phyloP scores from a whole-genome alignment of 73 alveolate genomes.

The Vitrella brassicaformis region DNA sequence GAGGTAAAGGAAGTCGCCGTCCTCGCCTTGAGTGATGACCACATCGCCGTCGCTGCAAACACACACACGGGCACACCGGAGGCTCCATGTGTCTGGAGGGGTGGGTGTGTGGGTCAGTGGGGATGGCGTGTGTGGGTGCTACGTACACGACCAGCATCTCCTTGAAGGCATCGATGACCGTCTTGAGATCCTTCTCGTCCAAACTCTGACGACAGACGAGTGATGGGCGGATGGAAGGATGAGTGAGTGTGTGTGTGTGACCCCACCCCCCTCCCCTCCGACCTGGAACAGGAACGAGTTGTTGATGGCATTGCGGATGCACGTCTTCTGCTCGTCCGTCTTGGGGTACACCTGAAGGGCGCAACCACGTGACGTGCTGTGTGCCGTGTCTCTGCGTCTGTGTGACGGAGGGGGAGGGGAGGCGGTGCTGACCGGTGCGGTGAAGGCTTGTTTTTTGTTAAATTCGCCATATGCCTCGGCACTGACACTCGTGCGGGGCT shows the following conservation, averaged over 20 bases:
- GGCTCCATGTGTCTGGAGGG: no score
- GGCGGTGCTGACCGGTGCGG: conserved; percentile 27
- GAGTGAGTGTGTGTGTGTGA: no score
- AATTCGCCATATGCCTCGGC: conserved; percentile 33
- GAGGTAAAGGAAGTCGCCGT: conserved; percentile 43
- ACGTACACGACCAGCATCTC: conserved; percentile 40
- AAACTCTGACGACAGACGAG: conserved; percentile 1
- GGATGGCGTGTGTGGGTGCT: not conserved
- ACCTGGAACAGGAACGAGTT: not conserved
- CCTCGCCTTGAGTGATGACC: conserved; percentile 38
- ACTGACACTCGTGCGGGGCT: not conserved
- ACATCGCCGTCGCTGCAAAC: not conserved
- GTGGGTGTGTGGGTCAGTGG: not conserved
- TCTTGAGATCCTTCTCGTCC: conserved; percentile 47
- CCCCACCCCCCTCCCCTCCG: no score
- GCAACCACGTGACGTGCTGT: no score
- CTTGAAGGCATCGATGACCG: conserved; percentile 86
- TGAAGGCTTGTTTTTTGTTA: conserved; percentile 29
- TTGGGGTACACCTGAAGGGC: no score
- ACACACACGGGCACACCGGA: not conserved
- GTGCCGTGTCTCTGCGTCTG: no score
- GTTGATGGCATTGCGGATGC: not conserved
- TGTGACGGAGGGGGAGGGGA: no score
- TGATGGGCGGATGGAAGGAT: no score
- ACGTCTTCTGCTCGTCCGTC: not conserved